Evolutionary conservation across 1,284 basidiomycete genomes (phyloP).

Genomic region (Boletus subluridellus): DNA sequence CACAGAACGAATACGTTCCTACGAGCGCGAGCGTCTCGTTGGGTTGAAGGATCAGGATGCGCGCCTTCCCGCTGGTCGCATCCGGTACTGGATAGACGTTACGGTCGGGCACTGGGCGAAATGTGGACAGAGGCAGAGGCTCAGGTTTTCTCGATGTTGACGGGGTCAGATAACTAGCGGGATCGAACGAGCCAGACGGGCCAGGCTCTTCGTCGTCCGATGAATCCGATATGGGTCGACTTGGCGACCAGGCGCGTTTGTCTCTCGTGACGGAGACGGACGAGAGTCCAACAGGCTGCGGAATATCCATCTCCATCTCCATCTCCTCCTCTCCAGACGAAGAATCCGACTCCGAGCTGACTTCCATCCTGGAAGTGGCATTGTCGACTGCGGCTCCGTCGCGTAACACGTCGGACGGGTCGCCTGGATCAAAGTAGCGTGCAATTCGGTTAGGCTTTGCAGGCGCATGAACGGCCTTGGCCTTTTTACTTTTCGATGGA

Average conservation of each 20-base stretch:
- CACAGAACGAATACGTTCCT: slow-evolving; percentile 52
- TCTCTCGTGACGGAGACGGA: slow-evolving; percentile 12
- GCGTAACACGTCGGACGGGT: slow-evolving; percentile 33
- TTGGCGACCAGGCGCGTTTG: slow-evolving; percentile 52
- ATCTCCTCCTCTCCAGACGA: slow-evolving; percentile 28
- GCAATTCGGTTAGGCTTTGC: slow-evolving; percentile 13
- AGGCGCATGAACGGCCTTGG: slow-evolving; percentile 11
- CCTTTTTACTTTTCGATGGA: slow-evolving; percentile 22
- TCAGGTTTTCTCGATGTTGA: slow-evolving; percentile 3
- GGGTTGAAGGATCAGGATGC: slow-evolving; percentile 43
- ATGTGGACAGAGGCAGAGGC: slow-evolving; percentile 17
- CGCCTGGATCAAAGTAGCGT: slow-evolving; percentile 38
- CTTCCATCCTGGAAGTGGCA: slow-evolving; percentile 27
- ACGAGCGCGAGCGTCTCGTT: slow-evolving; percentile 55
- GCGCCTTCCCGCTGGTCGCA: slow-evolving; percentile 15
- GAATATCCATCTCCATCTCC: slow-evolving; percentile 17
- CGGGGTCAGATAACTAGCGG: neutral
- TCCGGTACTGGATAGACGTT: slow-evolving; percentile 14
- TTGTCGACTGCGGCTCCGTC: slow-evolving; percentile 35
- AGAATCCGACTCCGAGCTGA: slow-evolving; percentile 34
- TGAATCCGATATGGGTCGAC: slow-evolving; percentile 46
- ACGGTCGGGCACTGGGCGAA: slow-evolving; percentile 11
- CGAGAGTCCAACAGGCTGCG: slow-evolving; percentile 3
- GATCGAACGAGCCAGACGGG: slow-evolving; percentile 2
- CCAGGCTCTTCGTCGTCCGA: slow-evolving; percentile 42